Conservation (phyloP, 164 flowering plant genomes). For the Pachysandra terminalis region DNA sequence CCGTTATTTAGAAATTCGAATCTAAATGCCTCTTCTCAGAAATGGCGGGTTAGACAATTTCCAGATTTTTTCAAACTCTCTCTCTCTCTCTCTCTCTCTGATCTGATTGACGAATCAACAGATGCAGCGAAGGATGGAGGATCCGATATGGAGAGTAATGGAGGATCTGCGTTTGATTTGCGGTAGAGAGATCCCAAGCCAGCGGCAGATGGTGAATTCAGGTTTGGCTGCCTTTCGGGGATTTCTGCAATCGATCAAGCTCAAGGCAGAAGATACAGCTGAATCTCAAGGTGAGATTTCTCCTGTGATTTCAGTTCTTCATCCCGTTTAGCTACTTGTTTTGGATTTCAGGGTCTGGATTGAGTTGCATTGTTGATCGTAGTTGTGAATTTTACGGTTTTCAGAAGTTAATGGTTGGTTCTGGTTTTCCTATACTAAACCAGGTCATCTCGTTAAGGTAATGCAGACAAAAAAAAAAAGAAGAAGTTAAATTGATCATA, state of each 20-base stretch:
- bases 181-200: slow-evolving; percentile 36
- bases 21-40: no score
- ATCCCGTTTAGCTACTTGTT: background rate
- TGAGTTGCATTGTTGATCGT: background rate
- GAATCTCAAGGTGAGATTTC: slow-evolving; percentile 41
- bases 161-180: slow-evolving; percentile 40
- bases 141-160: slow-evolving; percentile 28
- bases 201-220: slow-evolving; percentile 35
- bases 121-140: slow-evolving; percentile 22
- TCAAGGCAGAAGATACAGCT: slow-evolving; percentile 31
- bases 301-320: background rate
- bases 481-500: no score
- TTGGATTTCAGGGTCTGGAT: background rate
- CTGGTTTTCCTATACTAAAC: background rate
- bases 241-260: slow-evolving; percentile 30
- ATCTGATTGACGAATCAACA: background rate
- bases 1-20: no score
- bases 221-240: slow-evolving; percentile 21
- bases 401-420: no score
- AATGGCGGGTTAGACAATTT: background rate
- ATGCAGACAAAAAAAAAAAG: no score
- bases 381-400: background rate
- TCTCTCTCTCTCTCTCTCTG: background rate
- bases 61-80: background rate
- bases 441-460: no score